Percentiles rank a stretch among this genome's conserved stretches.
phyloP scores from a whole-genome alignment of 2,329 filamentous ascomycete species.

The Dendryphion nanum region DNA sequence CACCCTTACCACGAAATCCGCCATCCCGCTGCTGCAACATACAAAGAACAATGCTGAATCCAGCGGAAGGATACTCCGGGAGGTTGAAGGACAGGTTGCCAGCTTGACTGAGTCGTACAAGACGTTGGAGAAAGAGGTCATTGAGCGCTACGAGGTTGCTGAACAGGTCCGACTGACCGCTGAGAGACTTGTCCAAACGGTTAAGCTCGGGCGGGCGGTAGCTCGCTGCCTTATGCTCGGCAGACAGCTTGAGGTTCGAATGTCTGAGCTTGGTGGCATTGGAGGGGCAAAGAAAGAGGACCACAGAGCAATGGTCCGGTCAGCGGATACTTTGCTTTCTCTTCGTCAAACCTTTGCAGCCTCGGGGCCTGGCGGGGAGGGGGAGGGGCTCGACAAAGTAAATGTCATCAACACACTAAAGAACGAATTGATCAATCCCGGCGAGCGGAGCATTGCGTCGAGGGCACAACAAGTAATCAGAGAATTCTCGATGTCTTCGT shows the following conservation, averaged over 20 bases:
- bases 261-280: conserved; percentile 63
- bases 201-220: conserved; percentile 73
- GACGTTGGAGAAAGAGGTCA: conserved; percentile 81
- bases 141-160: conserved; percentile 80
- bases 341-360: conserved; percentile 71
- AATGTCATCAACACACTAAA: conserved; percentile 70
- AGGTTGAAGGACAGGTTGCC: conserved; percentile 77
- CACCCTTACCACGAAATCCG: conserved; percentile 78
- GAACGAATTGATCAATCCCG: conserved; percentile 66
- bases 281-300: conserved; percentile 61
- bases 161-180: conserved; percentile 78
- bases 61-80: conserved; percentile 68
- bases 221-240: conserved; percentile 77
- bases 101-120: conserved; percentile 81
- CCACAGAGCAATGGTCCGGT: conserved; percentile 76
- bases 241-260: conserved; percentile 82
- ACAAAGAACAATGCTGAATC: conserved; percentile 73
- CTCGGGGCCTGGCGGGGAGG: conserved; percentile 69
- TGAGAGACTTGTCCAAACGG: conserved; percentile 74
- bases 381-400: conserved; percentile 71
- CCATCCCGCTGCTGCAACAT: conserved; percentile 74
- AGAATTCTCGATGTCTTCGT: conserved; percentile 73
- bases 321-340: conserved; percentile 74
- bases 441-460: conserved; percentile 71
- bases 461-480: conserved; percentile 75